Percentiles rank a stretch among this genome's conserved stretches.
Conservation (phyloP, 202 grass and related monocot species). For the Panicum virgatum region DNA sequence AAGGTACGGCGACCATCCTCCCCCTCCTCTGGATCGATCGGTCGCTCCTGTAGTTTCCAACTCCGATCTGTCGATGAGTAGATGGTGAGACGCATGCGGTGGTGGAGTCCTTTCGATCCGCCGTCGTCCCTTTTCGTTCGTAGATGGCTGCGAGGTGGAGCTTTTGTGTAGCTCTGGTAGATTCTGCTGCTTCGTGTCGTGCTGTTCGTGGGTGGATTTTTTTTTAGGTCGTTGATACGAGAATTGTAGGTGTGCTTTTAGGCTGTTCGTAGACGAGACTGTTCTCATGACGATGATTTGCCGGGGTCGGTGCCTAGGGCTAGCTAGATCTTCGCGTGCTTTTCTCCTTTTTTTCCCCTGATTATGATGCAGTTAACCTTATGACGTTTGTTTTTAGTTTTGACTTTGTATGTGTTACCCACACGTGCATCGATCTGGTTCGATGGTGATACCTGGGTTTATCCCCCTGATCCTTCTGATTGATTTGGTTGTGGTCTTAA, state of each 20-base stretch:
- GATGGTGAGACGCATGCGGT: background rate
- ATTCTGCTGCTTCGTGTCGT: background rate
- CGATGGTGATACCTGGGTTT: background rate
- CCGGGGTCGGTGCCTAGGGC: no score
- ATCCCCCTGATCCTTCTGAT: background rate
- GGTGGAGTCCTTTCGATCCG: background rate
- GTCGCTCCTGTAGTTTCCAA: no score
- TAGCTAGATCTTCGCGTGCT: no score
- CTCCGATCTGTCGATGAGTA: background rate
- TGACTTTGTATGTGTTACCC: no score
- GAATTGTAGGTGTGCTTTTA: background rate
- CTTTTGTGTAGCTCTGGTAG: background rate
- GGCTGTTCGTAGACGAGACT: background rate
- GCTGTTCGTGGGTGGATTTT: background rate
- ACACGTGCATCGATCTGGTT: background rate
- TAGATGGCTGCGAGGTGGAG: background rate
- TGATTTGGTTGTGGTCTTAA: background rate
- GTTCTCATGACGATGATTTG: no score
- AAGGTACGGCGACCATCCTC: background rate
- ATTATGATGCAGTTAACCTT: no score
- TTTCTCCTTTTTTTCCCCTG: no score
- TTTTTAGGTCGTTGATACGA: background rate
- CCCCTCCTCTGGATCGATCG: background rate
- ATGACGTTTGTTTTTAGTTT: no score
- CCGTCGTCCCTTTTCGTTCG: background rate